Evolutionary conservation across 805 yeast genomes (phyloP).

Genomic region (Cyberlindnera galapagoensis): DNA sequence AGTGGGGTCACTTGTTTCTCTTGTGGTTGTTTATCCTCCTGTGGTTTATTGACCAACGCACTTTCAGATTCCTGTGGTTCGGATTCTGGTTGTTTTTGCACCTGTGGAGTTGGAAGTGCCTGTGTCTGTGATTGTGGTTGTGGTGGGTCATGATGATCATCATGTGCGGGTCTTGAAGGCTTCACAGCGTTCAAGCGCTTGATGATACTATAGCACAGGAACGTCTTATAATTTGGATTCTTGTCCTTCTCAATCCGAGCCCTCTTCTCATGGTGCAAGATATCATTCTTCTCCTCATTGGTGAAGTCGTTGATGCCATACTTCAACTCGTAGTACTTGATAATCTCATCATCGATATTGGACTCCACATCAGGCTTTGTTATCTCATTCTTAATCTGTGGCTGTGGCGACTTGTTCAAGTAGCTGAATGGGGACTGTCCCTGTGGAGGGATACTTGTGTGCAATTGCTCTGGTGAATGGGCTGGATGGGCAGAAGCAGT

Average conservation of each 20-base stretch:
- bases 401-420: too few relatives aligned
- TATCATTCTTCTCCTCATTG: constrained; percentile 25
- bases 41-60: too few relatives aligned
- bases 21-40: too few relatives aligned
- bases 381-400: constrained; percentile 19
- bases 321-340: constrained; percentile 22
- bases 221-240: constrained; percentile 24
- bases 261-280: constrained; percentile 24
- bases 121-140: constrained; percentile 1
- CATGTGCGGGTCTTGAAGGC: constrained; percentile 8
- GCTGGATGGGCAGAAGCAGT: too few relatives aligned
- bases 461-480: too few relatives aligned
- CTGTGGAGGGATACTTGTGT: too few relatives aligned
- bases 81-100: too few relatives aligned
- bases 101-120: neutral
- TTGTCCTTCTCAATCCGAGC: constrained; percentile 22
- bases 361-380: constrained; percentile 21
- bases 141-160: constrained; percentile 1
- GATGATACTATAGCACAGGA: constrained; percentile 24
- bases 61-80: too few relatives aligned
- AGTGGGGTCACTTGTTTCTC: too few relatives aligned
- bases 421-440: neutral
- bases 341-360: constrained; percentile 23
- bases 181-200: constrained; percentile 23
- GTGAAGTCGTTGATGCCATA: constrained; percentile 23